Evolutionary conservation across 495 filamentous ascomycete genomes (phyloP).

Genomic region (Penicilliopsis zonata): DNA sequence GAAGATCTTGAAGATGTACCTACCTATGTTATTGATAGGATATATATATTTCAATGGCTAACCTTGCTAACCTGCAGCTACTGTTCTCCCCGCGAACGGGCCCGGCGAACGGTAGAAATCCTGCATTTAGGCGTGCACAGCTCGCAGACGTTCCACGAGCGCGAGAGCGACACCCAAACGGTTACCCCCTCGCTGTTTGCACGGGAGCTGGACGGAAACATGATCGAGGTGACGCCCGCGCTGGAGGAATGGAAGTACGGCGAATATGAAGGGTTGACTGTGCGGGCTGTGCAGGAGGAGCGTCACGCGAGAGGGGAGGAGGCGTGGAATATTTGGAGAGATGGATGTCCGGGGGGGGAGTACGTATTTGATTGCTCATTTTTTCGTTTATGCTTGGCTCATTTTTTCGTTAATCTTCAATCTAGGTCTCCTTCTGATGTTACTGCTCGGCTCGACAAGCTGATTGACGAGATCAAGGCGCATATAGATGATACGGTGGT

Average conservation of each 20-base stretch:
- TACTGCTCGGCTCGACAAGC: slow-evolving; percentile 4
- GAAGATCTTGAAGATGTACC: neutral
- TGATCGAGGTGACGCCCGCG: slow-evolving; percentile 5
- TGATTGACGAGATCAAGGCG: slow-evolving; percentile 2
- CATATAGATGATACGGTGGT: neutral
- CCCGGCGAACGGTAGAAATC: slow-evolving; percentile 6
- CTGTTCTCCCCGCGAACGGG: slow-evolving; percentile 3
- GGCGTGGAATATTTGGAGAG: slow-evolving; percentile 20
- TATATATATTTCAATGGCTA: neutral
- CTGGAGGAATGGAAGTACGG: slow-evolving; percentile 9
- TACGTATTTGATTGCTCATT: slow-evolving; percentile 1
- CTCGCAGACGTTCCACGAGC: slow-evolving; percentile 3
- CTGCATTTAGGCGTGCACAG: slow-evolving; percentile 5
- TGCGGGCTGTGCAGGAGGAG: slow-evolving; percentile 1
- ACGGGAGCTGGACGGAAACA: neutral
- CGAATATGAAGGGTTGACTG: slow-evolving; percentile 8
- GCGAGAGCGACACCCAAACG: neutral
- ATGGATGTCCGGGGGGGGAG: slow-evolving; percentile 17
- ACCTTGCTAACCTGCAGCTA: no score
- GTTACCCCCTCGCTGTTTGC: neutral
- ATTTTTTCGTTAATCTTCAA: neutral
- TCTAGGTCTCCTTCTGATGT: slow-evolving; percentile 6
- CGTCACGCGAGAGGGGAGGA: slow-evolving; percentile 1
- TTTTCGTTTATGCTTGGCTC: neutral
- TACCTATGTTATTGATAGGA: neutral